phyloP scores from a whole-genome alignment of 352 stramenopile genomes.

The Sclerospora graminicola region DNA sequence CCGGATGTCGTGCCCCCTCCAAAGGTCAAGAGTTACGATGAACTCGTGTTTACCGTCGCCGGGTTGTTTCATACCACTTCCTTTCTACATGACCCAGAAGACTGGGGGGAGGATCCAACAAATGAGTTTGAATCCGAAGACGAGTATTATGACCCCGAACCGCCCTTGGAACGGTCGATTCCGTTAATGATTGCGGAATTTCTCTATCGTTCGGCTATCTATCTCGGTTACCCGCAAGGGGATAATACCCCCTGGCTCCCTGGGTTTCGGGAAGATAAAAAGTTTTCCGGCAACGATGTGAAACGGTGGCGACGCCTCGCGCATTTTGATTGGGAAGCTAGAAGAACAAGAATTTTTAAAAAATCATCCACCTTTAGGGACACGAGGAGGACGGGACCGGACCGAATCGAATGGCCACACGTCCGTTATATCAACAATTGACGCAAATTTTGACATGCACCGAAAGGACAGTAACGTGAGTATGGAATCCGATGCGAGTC shows the following conservation, averaged over 20 bases:
- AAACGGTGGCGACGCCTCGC: conserved; percentile 64
- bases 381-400: neutral
- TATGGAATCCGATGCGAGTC: too few relatives aligned
- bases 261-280: conserved; percentile 53
- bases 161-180: conserved; percentile 46
- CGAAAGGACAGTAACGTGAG: conserved; percentile 13
- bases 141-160: conserved; percentile 17
- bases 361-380: conserved; percentile 1
- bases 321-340: conserved; percentile 52
- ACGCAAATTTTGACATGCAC: conserved; percentile 12
- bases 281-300: conserved; percentile 66
- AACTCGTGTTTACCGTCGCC: conserved; percentile 47
- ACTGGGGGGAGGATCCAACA: conserved; percentile 15
- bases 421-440: conserved; percentile 20
- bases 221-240: conserved; percentile 38
- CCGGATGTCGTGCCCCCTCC: conserved; percentile 27
- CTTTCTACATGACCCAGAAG: conserved; percentile 38
- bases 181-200: conserved; percentile 76
- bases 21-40: conserved; percentile 38
- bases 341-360: conserved; percentile 35
- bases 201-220: conserved; percentile 58
- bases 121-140: conserved; percentile 2
- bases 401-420: conserved; percentile 20
- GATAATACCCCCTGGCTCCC: conserved; percentile 51
- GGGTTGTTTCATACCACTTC: conserved; percentile 46